Evolutionary conservation across 2,329 filamentous ascomycete species (phyloP), one percentile per base, ranked within the genome.

Genomic region (Xylariales sp.): DNA sequence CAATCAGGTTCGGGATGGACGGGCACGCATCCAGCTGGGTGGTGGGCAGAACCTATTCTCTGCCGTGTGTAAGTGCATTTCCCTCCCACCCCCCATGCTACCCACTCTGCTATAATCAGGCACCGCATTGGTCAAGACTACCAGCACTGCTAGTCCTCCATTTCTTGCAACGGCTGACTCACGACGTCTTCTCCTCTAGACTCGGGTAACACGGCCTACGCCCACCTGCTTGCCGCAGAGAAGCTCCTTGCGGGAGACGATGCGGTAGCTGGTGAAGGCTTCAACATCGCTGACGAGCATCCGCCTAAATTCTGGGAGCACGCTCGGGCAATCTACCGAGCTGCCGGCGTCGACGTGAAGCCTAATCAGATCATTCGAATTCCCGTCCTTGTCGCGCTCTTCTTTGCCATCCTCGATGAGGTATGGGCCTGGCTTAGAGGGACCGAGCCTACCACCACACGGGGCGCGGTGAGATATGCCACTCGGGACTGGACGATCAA

Each of bases 221-320:
- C 35, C 18, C 35, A 38, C 18, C 6, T 38, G n/a, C 35, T 38
- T 6, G 35, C 35, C 13, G 35, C 35, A 8, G 28, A 30, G 35
- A 30, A 31, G 20, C 35, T 38, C 13, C 27, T 38, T 6, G 16
- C 16, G 3, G 19, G 27, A 3, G n/a, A 21, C 6, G 28, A 38
- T 13, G 11, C 18, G n/a, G 35, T 38, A 8, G 28, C 27, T 11
- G 28, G 35, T 2, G 14, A 38, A 28, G 35, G 27, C 5, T 38
- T 38, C 35, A 30, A 30, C 28, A 28, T 31, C 18, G 10, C 35
- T n/a, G 31, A 38, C 28, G 35, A 24, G 27, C 27, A 18, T 10
- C 5, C 7, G 7, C 25, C 21, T 19, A 30, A 27, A 8, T 38
- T 18, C 35, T 30, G 13, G 12, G 35, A 38, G 27, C 25, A 23